Conservation (phyloP, 2,329 filamentous ascomycete species). For the Penicillium sp. region DNA sequence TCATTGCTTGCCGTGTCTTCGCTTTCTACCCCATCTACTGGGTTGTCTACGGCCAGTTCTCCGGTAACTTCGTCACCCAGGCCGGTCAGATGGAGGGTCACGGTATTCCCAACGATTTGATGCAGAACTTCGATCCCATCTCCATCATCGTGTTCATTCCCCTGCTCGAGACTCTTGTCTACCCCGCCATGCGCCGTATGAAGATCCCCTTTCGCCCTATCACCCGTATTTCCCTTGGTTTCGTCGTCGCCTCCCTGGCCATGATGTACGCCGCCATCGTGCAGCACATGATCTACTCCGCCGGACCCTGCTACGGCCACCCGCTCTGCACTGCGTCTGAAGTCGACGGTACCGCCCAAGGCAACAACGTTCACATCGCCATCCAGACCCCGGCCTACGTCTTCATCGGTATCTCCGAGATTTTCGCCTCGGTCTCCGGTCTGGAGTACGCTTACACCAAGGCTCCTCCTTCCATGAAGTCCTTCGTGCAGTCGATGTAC, state of each 20-base stretch:
- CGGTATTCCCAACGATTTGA: constrained; percentile 74
- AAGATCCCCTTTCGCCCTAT: constrained; percentile 71
- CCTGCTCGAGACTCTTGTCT: constrained; percentile 67
- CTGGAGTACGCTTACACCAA: constrained; percentile 75
- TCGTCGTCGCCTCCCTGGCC: constrained; percentile 63
- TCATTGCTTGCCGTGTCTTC: constrained; percentile 70
- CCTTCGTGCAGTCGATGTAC: constrained; percentile 58
- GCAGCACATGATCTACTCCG: constrained; percentile 56
- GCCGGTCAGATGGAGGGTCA: constrained; percentile 62
- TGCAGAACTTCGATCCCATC: constrained; percentile 74
- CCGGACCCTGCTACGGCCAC: constrained; percentile 53
- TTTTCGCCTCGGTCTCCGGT: constrained; percentile 65
- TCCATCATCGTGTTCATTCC: constrained; percentile 75
- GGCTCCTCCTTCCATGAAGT: constrained; percentile 68
- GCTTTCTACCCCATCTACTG: constrained; percentile 69
- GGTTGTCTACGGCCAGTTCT: constrained; percentile 69
- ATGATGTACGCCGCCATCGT: constrained; percentile 63
- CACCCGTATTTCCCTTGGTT: constrained; percentile 72
- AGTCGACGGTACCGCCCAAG: constrained; percentile 32
- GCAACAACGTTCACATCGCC: constrained; percentile 47
- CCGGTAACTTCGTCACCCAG: constrained; percentile 67
- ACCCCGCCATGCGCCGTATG: constrained; percentile 64
- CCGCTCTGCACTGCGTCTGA: constrained; percentile 36
- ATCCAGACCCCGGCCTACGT: constrained; percentile 48
- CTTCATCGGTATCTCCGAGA: constrained; percentile 54